Conservation (phyloP, 1,139 yeast genomes). For the Suhomyces ambrosiae region DNA sequence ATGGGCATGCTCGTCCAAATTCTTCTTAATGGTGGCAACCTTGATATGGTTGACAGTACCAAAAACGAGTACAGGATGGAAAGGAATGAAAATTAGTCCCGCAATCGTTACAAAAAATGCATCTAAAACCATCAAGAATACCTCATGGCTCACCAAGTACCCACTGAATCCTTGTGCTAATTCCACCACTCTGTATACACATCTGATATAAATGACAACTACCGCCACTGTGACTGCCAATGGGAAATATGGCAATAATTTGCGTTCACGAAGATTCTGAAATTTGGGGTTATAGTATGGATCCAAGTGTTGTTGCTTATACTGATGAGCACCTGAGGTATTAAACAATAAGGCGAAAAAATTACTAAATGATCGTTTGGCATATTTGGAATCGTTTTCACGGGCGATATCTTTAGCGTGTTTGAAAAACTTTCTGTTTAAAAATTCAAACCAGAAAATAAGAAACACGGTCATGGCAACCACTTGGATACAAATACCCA, state of each 20-base stretch:
- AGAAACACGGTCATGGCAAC: conserved; percentile 69
- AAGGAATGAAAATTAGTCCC: conserved; percentile 49
- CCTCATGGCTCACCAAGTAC: conserved; percentile 67
- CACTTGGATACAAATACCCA: conserved; percentile 80
- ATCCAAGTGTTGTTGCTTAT: conserved; percentile 31
- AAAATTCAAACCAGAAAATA: conserved; percentile 55
- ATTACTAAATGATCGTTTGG: conserved; percentile 29
- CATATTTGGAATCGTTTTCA: conserved; percentile 22
- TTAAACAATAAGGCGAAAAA: conserved; percentile 35
- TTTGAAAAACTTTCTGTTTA: conserved; percentile 46
- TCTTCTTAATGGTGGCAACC: conserved; percentile 39
- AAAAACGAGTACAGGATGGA: conserved; percentile 66
- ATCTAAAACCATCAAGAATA: conserved; percentile 74
- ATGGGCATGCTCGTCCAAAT: conserved; percentile 24
- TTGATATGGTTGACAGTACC: conserved; percentile 44
- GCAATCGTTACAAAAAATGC: conserved; percentile 64
- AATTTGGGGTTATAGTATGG: conserved; percentile 42
- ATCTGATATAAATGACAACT: conserved; percentile 65
- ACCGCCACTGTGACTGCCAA: conserved; percentile 55
- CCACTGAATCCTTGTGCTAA: conserved; percentile 80
- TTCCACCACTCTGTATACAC: conserved; percentile 81
- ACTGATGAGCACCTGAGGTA: conserved; percentile 25
- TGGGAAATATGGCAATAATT: conserved; percentile 51
- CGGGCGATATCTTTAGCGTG: conserved; percentile 21
- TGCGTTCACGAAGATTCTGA: conserved; percentile 40